Evolutionary conservation across 129 eudicot genomes (phyloP), one percentile per base, ranked within the genome.

Genomic region (Saposhnikovia divaricata): DNA sequence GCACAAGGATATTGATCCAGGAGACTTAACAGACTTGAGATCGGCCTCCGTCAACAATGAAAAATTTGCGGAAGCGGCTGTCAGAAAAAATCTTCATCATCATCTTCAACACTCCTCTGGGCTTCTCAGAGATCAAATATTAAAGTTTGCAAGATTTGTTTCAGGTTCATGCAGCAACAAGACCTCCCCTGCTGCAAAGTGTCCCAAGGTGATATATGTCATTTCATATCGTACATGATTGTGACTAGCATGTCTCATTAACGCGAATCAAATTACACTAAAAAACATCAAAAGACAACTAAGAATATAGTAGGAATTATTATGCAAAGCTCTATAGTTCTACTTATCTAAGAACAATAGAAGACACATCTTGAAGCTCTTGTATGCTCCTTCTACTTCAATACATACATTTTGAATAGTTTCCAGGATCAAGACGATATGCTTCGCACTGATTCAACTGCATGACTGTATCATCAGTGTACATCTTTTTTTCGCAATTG

Each of bases 21-120:
- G 99, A 57, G 95, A 89, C 57, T 45, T 96, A 34, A 96, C 99
- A 14, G 98, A 96, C 82, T 81, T 96, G 86, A 95, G 99, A 9
- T 87, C 99, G 15, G 98, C 99, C 38, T 92, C 99, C 2, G 98
- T 92, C 28, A 96, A 89, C 48, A 96, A 96, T 61, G 99, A 96
- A 79, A 90, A 83, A 78, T 92, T 96, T 57, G 99, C 99, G 59
- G 83, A 87, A 72, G 95, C 90, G 77, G 91, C 95, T 80, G 97
- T 96, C 43, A 86, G 90, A 87, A 42, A 82, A 28, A 83, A 90
- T 45, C 93, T 96, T 84, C 89, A 92, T 70, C 89, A 77, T 21
- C 97, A 92, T 70, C 95, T 96, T 70, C 98, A 87, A 80, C 85
- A 87, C 75, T 79, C 84, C 65, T 96, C 98, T 3, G 90, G 80